Conservation (phyloP, 495 filamentous ascomycete species). For the Aspergillus egyptiacus region DNA sequence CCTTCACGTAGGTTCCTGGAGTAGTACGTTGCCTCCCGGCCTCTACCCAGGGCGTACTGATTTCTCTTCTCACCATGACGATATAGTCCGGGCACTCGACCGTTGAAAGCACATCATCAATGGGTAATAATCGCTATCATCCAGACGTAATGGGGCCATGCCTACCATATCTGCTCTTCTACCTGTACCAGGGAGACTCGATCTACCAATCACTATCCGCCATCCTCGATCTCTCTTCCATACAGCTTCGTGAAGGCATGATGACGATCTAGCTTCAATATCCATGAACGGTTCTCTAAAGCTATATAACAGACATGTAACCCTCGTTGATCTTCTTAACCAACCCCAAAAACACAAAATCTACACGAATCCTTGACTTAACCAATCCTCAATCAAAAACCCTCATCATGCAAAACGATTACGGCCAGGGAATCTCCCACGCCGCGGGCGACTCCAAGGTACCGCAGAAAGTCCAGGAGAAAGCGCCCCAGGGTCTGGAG, state of each 20-base stretch:
- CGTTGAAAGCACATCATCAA: too few relatives aligned
- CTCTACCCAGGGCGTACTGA: too few relatives aligned
- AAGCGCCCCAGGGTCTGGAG: constrained; percentile 5
- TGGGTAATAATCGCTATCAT: too few relatives aligned
- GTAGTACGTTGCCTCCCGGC: too few relatives aligned
- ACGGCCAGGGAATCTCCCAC: constrained; percentile 6
- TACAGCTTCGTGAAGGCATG: constrained; percentile 7
- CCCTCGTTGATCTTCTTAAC: not conserved
- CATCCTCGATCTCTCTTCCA: not conserved
- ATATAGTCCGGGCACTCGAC: too few relatives aligned
- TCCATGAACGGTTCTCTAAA: not conserved
- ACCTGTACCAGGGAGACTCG: not conserved
- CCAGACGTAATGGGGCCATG: not conserved
- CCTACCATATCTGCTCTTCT: not conserved
- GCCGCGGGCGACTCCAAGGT: constrained; percentile 9
- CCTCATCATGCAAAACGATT: constrained; percentile 1
- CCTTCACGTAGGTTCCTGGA: too few relatives aligned
- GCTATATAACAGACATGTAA: not conserved
- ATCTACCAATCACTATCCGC: constrained; percentile 5
- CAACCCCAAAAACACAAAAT: not conserved
- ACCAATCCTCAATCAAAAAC: not conserved
- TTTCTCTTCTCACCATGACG: too few relatives aligned
- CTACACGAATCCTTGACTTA: not conserved
- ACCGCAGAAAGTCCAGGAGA: not conserved
- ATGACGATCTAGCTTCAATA: not conserved